These are phyloP conservation scores for Harringtonia aguacate DNA, from an alignment of 2,329 filamentous ascomycete genomes.

Conservation along the genomic window DNA sequence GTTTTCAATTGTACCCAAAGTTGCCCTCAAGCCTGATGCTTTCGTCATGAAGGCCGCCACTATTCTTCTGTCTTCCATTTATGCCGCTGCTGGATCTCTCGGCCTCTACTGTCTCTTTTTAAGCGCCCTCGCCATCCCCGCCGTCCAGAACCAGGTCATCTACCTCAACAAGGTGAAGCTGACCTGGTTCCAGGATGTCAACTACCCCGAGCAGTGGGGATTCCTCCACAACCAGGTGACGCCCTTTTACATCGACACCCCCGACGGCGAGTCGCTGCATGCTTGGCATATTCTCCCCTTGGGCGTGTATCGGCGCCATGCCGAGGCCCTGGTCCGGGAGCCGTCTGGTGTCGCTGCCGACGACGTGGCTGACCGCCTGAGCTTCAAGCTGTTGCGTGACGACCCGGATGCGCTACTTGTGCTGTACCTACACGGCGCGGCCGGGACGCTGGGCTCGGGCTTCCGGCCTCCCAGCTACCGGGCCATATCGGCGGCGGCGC, in stretches of 20 bases:
- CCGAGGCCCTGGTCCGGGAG: constrained; percentile 32
- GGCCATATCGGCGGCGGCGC: constrained; percentile 37
- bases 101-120: constrained; percentile 2
- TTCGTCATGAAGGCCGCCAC: too few species aligned
- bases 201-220: constrained; percentile 57
- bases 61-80: too few species aligned
- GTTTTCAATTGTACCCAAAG: too few species aligned
- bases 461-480: constrained; percentile 45
- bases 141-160: constrained; percentile 42
- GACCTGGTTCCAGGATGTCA: constrained; percentile 50
- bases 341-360: constrained; percentile 22
- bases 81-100: too few species aligned
- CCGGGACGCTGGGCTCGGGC: constrained; percentile 44
- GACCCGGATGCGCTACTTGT: constrained; percentile 33
- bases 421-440: constrained; percentile 44
- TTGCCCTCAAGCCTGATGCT: too few species aligned
- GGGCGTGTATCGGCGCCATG: constrained; percentile 51
- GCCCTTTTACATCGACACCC: constrained; percentile 55
- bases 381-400: constrained; percentile 32
- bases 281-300: constrained; percentile 70
- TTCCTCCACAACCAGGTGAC: constrained; percentile 64
- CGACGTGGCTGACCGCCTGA: constrained; percentile 23
- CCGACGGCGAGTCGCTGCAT: constrained; percentile 56
- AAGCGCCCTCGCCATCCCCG: constrained; percentile 4
- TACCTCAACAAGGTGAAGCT: constrained; percentile 43